Percentiles rank a stretch among this genome's conserved stretches.
phyloP scores from a whole-genome alignment of 1,139 yeast species.

The Zygoascus sp. region DNA sequence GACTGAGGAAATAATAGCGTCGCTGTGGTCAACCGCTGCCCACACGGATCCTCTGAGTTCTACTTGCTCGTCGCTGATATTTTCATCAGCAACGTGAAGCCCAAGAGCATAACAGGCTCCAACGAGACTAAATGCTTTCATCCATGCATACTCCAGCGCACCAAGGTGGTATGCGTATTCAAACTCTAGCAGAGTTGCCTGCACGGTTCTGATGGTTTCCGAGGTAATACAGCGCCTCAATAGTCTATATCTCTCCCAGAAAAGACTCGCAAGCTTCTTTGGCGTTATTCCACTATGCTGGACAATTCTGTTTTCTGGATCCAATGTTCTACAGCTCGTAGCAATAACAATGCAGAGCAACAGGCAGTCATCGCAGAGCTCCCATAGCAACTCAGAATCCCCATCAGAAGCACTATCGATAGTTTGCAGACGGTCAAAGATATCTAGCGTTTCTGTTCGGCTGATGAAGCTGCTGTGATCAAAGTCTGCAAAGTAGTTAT shows the following conservation, averaged over 20 bases:
- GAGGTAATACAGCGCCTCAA: slow-evolving; percentile 5
- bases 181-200: slow-evolving; percentile 6
- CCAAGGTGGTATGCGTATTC: slow-evolving; percentile 8
- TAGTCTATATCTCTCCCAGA: slow-evolving; percentile 4
- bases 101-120: slow-evolving; percentile 10
- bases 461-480: slow-evolving; percentile 3
- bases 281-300: slow-evolving; percentile 1
- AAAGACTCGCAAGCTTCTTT: background rate
- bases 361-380: slow-evolving; percentile 10
- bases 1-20: slow-evolving; percentile 8
- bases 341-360: slow-evolving; percentile 9
- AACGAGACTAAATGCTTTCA: slow-evolving; percentile 3
- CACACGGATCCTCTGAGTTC: slow-evolving; percentile 6
- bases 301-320: background rate
- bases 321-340: slow-evolving; percentile 6
- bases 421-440: slow-evolving; percentile 1
- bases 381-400: slow-evolving; percentile 3
- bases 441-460: background rate
- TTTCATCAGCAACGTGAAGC: slow-evolving; percentile 3
- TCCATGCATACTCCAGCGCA: slow-evolving; percentile 11
- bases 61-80: background rate
- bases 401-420: background rate
- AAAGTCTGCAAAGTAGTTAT: background rate
- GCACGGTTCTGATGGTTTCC: slow-evolving; percentile 10
- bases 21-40: slow-evolving; percentile 10